Evolutionary conservation across 1,139 yeast genomes (phyloP).

Genomic region (Candida neerlandica): DNA sequence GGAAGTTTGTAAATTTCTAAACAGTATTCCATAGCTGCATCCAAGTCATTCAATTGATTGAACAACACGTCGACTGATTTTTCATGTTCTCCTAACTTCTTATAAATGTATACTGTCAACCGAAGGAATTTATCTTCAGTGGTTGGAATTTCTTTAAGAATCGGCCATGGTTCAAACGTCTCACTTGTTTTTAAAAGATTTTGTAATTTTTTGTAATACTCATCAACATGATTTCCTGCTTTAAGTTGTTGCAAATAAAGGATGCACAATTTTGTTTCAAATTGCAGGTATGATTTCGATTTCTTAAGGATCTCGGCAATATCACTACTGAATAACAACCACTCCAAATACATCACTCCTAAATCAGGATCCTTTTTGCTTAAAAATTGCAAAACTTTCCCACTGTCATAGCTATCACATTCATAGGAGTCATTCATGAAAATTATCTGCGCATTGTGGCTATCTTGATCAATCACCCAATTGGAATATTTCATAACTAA

Average conservation of each 20-base stretch:
- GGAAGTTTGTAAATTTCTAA: conserved; percentile 47
- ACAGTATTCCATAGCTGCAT: conserved; percentile 64
- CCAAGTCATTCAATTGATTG: conserved; percentile 58
- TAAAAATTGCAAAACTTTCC: conserved; percentile 53
- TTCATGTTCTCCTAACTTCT: conserved; percentile 62
- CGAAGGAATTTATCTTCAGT: conserved; percentile 37
- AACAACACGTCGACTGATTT: conserved; percentile 67
- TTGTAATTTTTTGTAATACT: conserved; percentile 37
- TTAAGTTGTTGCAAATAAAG: conserved; percentile 50
- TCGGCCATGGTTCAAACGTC: conserved; percentile 50
- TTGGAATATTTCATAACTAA: conserved; percentile 61
- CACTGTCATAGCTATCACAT: conserved; percentile 59
- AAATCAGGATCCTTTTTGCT: conserved; percentile 31
- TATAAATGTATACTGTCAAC: conserved; percentile 61
- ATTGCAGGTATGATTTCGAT: conserved; percentile 25
- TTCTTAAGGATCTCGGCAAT: conserved; percentile 45
- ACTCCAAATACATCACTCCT: conserved; percentile 63
- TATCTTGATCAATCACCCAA: conserved; percentile 49
- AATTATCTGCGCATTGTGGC: conserved; percentile 40
- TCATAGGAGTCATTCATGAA: conserved; percentile 71
- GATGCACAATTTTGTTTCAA: conserved; percentile 57
- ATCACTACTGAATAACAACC: conserved; percentile 47
- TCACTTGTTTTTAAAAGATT: conserved; percentile 37
- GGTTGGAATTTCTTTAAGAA: conserved; percentile 41
- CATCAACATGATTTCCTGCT: conserved; percentile 16